phyloP scores from a whole-genome alignment of 148 eudicot genomes.

The Camellia lanceoleosa region DNA sequence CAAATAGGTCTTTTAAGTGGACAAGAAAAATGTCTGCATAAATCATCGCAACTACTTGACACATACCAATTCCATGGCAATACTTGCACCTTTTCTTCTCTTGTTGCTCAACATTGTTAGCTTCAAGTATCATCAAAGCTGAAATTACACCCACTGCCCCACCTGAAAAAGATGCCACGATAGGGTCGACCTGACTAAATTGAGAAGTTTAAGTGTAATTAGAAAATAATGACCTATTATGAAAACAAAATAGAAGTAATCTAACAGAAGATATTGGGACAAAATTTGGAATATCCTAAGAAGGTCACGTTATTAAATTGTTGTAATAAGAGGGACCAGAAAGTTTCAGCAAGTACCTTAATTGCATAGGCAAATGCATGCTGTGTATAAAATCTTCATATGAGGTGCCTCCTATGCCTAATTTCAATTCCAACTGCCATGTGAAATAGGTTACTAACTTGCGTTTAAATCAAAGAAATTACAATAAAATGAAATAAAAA shows the following conservation, averaged over 20 bases:
- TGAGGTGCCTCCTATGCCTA: slow-evolving; percentile 90
- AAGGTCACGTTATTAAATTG: slow-evolving; percentile 1
- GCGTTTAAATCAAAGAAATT: background rate
- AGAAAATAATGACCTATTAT: background rate
- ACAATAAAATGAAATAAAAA: background rate
- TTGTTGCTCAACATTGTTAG: slow-evolving; percentile 83
- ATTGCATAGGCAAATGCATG: slow-evolving; percentile 83
- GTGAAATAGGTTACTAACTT: slow-evolving; percentile 4
- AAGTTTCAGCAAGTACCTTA: slow-evolving; percentile 48
- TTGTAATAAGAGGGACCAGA: slow-evolving; percentile 1
- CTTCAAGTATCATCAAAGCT: slow-evolving; percentile 89
- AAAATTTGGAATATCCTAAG: background rate
- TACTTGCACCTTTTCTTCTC: slow-evolving; percentile 97
- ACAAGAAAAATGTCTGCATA: background rate
- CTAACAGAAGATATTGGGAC: background rate
- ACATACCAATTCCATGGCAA: slow-evolving; percentile 87
- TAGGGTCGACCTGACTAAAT: slow-evolving; percentile 94
- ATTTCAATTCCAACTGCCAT: slow-evolving; percentile 81
- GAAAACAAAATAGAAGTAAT: background rate
- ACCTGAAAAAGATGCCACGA: slow-evolving; percentile 91
- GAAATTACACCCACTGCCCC: slow-evolving; percentile 98
- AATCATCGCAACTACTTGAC: background rate
- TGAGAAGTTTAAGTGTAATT: slow-evolving; percentile 13
- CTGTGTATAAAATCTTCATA: slow-evolving; percentile 79
- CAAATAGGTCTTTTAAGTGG: background rate